Percentiles rank a stretch among this genome's conserved stretches.
Conservation (phyloP, 495 filamentous ascomycete species). For the Penicillium mononematosum region DNA sequence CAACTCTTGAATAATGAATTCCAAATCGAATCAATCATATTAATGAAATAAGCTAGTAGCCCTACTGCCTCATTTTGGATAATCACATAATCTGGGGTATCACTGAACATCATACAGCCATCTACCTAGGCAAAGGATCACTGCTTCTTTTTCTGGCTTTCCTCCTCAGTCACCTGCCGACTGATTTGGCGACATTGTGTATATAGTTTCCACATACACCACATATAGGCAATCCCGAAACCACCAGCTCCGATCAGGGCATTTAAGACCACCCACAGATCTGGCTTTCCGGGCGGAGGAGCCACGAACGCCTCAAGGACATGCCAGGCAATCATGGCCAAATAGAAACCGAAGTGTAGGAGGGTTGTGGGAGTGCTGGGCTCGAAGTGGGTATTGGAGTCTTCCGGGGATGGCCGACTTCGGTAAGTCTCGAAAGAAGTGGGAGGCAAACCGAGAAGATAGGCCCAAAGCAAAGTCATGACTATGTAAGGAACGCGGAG, state of each 20-base stretch:
- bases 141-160: conserved; percentile 43
- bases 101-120: conserved; percentile 21
- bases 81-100: conserved; percentile 33
- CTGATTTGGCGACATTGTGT: conserved; percentile 51
- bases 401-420: conserved; percentile 38
- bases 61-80: background rate
- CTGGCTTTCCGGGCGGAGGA: conserved; percentile 74
- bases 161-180: conserved; percentile 26
- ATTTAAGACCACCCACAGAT: conserved; percentile 91
- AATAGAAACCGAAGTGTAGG: conserved; percentile 73
- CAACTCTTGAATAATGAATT: conserved; percentile 14
- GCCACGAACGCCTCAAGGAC: conserved; percentile 63
- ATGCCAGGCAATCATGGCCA: conserved; percentile 77
- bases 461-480: conserved; percentile 82
- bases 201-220: conserved; percentile 76
- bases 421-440: conserved; percentile 66
- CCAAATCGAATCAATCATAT: conserved; percentile 2
- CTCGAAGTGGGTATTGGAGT: conserved; percentile 39
- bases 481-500: conserved; percentile 81
- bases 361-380: conserved; percentile 57
- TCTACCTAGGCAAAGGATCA: conserved; percentile 22
- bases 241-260: conserved; percentile 80
- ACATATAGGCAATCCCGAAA: conserved; percentile 83
- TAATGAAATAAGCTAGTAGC: conserved; percentile 4
- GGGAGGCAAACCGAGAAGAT: conserved; percentile 82